These are phyloP conservation scores for Achlya hypogyna DNA, from an alignment of 352 stramenopile genomes.

Conservation along the genomic window DNA sequence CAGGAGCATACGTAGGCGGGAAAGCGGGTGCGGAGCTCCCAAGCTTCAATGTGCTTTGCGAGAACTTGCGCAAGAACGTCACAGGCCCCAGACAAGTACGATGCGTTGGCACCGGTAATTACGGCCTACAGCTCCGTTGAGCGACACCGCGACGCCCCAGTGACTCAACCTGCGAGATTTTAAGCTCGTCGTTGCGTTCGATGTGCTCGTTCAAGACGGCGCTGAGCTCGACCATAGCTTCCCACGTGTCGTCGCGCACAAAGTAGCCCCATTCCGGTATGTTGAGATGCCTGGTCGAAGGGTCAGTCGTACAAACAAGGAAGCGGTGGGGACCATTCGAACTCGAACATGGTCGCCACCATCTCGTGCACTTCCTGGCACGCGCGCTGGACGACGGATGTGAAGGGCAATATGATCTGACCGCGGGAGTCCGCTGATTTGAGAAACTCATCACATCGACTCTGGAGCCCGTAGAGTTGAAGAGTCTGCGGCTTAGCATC, in stretches of 20 bases:
- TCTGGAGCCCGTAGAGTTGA: constrained; percentile 42
- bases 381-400: constrained; percentile 50
- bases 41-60: constrained; percentile 55
- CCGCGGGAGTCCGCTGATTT: constrained; percentile 42
- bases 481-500: constrained; percentile 18
- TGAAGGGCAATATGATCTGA: constrained; percentile 57
- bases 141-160: not conserved
- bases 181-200: constrained; percentile 55
- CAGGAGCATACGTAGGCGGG: not conserved
- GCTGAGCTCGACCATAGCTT: constrained; percentile 58
- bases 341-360: constrained; percentile 74
- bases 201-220: constrained; percentile 68
- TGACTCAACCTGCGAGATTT: constrained; percentile 51
- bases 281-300: constrained; percentile 40
- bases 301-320: not conserved
- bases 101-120: constrained; percentile 64
- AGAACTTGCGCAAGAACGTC: constrained; percentile 54
- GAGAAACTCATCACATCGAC: constrained; percentile 42
- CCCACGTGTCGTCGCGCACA: constrained; percentile 66
- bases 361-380: constrained; percentile 50
- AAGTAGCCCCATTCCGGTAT: constrained; percentile 72
- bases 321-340: constrained; percentile 30
- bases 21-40: constrained; percentile 48
- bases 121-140: constrained; percentile 27
- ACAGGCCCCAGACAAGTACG: constrained; percentile 54